phyloP scores from a whole-genome alignment of 768 basidiomycete species.

The Cystofilobasidium capitatum region DNA sequence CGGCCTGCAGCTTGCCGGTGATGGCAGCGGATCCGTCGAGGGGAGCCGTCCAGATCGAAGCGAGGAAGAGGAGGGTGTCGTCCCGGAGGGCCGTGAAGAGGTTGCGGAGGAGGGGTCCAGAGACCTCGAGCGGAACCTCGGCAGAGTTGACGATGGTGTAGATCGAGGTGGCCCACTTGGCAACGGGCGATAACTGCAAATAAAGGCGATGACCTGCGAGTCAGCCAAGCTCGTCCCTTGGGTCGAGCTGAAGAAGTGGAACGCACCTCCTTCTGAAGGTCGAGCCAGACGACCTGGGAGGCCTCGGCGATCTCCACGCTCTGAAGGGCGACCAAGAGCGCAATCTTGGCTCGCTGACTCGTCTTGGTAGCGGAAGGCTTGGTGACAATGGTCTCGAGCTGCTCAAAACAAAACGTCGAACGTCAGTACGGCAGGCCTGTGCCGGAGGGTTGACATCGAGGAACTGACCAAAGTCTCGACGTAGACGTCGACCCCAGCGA shows the following conservation, averaged over 20 bases:
- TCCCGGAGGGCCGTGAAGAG: constrained; percentile 62
- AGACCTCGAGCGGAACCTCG: constrained; percentile 46
- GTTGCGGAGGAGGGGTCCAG: constrained; percentile 51
- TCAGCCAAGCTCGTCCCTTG: background rate
- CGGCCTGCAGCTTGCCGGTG: constrained; percentile 40
- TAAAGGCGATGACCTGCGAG: no score
- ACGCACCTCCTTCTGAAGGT: constrained; percentile 13
- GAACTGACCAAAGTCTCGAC: no score
- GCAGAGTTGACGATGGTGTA: constrained; percentile 61
- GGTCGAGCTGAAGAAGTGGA: background rate
- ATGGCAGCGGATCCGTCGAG: constrained; percentile 5
- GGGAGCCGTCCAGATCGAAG: constrained; percentile 51
- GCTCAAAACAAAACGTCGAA: no score
- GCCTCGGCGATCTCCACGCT: constrained; percentile 28
- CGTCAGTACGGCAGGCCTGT: no score
- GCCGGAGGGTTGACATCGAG: no score
- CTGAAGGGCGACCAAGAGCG: constrained; percentile 30
- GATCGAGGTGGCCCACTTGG: constrained; percentile 48
- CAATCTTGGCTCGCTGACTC: constrained; percentile 27
- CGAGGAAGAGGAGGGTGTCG: constrained; percentile 68
- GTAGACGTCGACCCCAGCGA: constrained; percentile 10
- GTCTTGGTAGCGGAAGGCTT: constrained; percentile 30
- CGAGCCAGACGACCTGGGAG: constrained; percentile 27
- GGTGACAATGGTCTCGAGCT: constrained; percentile 29
- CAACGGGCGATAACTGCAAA: background rate